These are phyloP conservation scores for Wickerhamomyces silvicola DNA, from an alignment of 805 yeast species.

Conservation along the genomic window DNA sequence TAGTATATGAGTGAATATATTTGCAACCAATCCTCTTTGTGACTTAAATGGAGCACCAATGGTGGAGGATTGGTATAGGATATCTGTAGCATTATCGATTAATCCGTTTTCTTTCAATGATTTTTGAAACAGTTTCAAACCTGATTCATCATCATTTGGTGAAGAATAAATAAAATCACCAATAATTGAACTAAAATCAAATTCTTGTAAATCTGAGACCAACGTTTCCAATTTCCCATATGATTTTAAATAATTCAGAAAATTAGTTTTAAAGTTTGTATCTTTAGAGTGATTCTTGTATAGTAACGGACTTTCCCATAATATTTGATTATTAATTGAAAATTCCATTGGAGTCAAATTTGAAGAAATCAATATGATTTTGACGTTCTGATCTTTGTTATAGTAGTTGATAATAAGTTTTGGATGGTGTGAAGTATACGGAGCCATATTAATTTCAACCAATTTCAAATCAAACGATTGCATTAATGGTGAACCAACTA, in stretches of 20 bases:
- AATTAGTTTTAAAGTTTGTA: constrained; percentile 37
- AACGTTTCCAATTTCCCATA: too few relatives aligned
- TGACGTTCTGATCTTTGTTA: constrained; percentile 33
- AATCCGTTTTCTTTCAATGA: constrained; percentile 13
- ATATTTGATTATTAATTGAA: constrained; percentile 54
- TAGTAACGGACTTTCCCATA: constrained; percentile 53
- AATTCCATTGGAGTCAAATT: constrained; percentile 53
- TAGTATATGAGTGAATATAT: constrained; percentile 20
- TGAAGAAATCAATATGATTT: constrained; percentile 52
- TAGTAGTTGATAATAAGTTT: constrained; percentile 59
- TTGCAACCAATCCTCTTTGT: constrained; percentile 6
- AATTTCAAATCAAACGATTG: constrained; percentile 10
- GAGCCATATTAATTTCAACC: constrained; percentile 29
- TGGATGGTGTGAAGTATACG: constrained; percentile 52
- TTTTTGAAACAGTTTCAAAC: constrained; percentile 18
- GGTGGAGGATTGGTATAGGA: constrained; percentile 30
- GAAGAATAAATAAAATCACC: constrained; percentile 52
- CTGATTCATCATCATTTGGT: constrained; percentile 32
- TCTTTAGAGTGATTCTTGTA: constrained; percentile 1
- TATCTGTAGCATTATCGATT: constrained; percentile 13
- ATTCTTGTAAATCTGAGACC: constrained; percentile 23
- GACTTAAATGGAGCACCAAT: constrained; percentile 15
- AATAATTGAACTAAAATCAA: constrained; percentile 40
- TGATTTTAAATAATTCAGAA: too few relatives aligned
- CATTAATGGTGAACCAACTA: constrained; percentile 9